A percentile compares a stretch with the other conserved stretches of the same genome.
Evolutionary conservation across 164 flowering plant genomes (phyloP).

Genomic region (Platanus orientalis): DNA sequence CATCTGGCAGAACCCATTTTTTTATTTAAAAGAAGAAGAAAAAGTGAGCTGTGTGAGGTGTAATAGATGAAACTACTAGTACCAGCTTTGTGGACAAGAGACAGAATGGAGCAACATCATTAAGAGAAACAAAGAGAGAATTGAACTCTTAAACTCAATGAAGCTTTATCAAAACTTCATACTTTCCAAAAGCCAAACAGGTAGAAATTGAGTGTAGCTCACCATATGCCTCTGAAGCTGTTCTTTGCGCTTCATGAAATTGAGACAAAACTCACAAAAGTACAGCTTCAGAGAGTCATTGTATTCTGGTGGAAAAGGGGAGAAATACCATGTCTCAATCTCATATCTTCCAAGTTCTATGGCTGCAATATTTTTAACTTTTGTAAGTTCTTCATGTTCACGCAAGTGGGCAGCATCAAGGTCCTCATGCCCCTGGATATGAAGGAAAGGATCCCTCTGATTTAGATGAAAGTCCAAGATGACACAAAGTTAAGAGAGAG

Average conservation of each 20-base stretch:
- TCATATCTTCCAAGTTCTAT: slow-evolving; percentile 98
- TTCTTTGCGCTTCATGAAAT: slow-evolving; percentile 97
- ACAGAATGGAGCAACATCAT: too few species aligned
- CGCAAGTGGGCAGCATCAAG: slow-evolving; percentile 99
- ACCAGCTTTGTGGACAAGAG: too few species aligned
- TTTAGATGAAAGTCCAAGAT: not conserved
- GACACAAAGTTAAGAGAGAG: too few species aligned
- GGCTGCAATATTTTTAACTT: slow-evolving; percentile 94
- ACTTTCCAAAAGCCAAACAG: not conserved
- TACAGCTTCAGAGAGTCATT: slow-evolving; percentile 75
- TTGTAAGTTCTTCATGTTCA: slow-evolving; percentile 97
- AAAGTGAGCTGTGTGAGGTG: too few species aligned
- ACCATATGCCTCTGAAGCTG: slow-evolving; percentile 99
- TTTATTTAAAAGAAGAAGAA: too few species aligned
- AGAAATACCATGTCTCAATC: slow-evolving; percentile 99
- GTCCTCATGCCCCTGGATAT: slow-evolving; percentile 88
- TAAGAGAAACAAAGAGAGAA: too few species aligned
- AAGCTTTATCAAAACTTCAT: not conserved
- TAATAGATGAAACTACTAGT: too few species aligned
- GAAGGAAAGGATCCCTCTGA: slow-evolving; percentile 1
- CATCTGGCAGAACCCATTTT: too few species aligned
- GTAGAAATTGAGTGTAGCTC: slow-evolving; percentile 31
- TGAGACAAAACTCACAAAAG: slow-evolving; percentile 97
- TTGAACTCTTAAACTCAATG: not conserved
- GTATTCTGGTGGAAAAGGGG: slow-evolving; percentile 98